Evolutionary conservation across 345 rosid genomes (phyloP).

Genomic region (Hibiscus syriacus): DNA sequence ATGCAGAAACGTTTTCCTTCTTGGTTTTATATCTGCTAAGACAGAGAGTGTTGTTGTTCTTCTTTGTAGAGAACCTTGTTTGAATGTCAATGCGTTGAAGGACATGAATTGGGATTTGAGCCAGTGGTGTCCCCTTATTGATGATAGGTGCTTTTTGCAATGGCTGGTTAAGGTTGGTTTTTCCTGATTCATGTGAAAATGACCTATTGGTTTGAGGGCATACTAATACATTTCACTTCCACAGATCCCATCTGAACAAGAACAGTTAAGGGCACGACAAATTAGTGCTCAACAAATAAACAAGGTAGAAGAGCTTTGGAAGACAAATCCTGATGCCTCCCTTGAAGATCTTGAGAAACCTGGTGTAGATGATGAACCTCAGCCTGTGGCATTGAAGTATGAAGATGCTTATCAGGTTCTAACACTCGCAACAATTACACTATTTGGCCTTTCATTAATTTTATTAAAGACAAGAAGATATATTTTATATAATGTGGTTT

Average conservation of each 20-base stretch:
- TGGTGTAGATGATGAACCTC: slow-evolving; percentile 99
- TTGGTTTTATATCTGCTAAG: slow-evolving; percentile 96
- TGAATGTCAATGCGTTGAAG: slow-evolving; percentile 94
- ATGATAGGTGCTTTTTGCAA: slow-evolving; percentile 95
- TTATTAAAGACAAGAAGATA: neutral
- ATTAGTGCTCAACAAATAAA: slow-evolving; percentile 98
- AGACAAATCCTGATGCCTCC: slow-evolving; percentile 93
- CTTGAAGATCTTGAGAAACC: slow-evolving; percentile 99
- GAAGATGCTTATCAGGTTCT: slow-evolving; percentile 99
- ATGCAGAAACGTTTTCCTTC: slow-evolving; percentile 96
- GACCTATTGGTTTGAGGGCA: slow-evolving; percentile 1
- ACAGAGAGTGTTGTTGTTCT: slow-evolving; percentile 99
- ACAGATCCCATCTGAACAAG: slow-evolving; percentile 97
- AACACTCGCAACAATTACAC: slow-evolving; percentile 4
- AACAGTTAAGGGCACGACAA: slow-evolving; percentile 98
- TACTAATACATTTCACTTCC: slow-evolving; percentile 19
- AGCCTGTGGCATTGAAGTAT: slow-evolving; percentile 83
- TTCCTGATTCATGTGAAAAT: neutral
- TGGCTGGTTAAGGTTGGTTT: slow-evolving; percentile 95
- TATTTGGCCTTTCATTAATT: slow-evolving; percentile 3
- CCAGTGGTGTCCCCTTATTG: slow-evolving; percentile 99
- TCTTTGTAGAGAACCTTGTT: slow-evolving; percentile 97
- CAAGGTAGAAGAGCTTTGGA: slow-evolving; percentile 99
- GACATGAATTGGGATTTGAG: slow-evolving; percentile 99
- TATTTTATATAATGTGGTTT: neutral